Conservation (phyloP, 805 yeast genomes). For the Barnettozyma botsteinii region DNA sequence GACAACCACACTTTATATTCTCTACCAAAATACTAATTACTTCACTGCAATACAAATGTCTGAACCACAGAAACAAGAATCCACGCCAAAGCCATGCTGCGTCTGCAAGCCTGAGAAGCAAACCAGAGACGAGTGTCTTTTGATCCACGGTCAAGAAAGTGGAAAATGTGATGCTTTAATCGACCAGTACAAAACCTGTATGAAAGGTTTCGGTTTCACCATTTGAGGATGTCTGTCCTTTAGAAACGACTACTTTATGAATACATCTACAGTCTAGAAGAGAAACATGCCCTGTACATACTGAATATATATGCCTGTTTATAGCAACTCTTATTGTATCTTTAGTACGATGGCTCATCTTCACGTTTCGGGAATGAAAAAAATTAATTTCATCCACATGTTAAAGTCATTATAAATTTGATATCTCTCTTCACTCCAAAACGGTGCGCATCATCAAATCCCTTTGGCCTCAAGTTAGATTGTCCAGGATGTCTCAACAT, state of each 20-base stretch:
- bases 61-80: slow-evolving; percentile 9
- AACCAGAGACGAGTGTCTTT: slow-evolving; percentile 79
- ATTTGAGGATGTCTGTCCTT: slow-evolving; percentile 23
- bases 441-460: slow-evolving; percentile 9
- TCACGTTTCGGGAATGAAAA: background rate
- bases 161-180: slow-evolving; percentile 75
- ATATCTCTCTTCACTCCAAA: background rate
- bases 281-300: too few species aligned
- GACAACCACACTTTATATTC: too few species aligned
- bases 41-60: background rate
- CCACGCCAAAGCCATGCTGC: slow-evolving; percentile 92
- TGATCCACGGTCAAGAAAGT: slow-evolving; percentile 76
- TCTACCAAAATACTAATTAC: too few species aligned
- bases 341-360: too few species aligned
- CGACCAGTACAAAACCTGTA: slow-evolving; percentile 71
- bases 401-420: background rate
- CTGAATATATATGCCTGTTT: too few species aligned
- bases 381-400: background rate
- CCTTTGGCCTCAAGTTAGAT: slow-evolving; percentile 6
- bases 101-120: slow-evolving; percentile 85
- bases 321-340: too few species aligned
- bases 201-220: slow-evolving; percentile 87
- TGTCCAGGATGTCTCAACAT: slow-evolving; percentile 26
- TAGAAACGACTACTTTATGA: background rate
- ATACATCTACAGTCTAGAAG: background rate